Percentiles rank a stretch among this genome's conserved stretches.
phyloP scores from a whole-genome alignment of 2,329 filamentous ascomycete species.

The Aspergillus felis region DNA sequence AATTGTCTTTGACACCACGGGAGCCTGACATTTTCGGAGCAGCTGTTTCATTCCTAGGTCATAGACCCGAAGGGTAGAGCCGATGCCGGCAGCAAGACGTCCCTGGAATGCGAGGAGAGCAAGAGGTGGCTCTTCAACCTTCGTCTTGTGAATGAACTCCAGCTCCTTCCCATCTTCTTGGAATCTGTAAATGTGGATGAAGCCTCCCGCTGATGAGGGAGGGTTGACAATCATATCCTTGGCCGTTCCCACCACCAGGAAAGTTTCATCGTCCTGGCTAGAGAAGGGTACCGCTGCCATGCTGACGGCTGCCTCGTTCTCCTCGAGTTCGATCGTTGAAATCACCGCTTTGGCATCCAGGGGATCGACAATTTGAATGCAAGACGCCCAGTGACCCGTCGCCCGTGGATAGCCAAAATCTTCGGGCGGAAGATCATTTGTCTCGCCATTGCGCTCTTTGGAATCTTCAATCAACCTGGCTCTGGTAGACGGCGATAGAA shows the following conservation, averaged over 20 bases:
- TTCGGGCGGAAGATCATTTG: slow-evolving; percentile 65
- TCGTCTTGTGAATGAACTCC: slow-evolving; percentile 95
- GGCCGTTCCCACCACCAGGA: slow-evolving; percentile 89
- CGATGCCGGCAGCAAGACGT: slow-evolving; percentile 78
- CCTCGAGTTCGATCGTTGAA: slow-evolving; percentile 73
- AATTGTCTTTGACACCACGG: slow-evolving; percentile 77
- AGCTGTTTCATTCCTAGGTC: slow-evolving; percentile 91
- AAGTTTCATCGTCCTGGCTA: slow-evolving; percentile 82
- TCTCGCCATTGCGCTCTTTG: slow-evolving; percentile 66
- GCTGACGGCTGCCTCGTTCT: slow-evolving; percentile 90
- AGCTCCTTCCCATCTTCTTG: slow-evolving; percentile 80
- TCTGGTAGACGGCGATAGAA: slow-evolving; percentile 73
- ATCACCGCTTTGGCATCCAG: slow-evolving; percentile 68
- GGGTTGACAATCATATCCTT: slow-evolving; percentile 83
- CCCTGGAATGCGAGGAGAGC: slow-evolving; percentile 94
- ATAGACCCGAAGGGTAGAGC: slow-evolving; percentile 77
- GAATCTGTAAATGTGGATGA: slow-evolving; percentile 89
- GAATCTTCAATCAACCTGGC: slow-evolving; percentile 71
- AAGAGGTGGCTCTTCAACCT: slow-evolving; percentile 80
- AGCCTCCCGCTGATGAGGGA: slow-evolving; percentile 71
- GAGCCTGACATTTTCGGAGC: slow-evolving; percentile 82
- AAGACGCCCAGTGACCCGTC: slow-evolving; percentile 88
- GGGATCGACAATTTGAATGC: slow-evolving; percentile 88
- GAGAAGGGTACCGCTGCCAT: slow-evolving; percentile 80
- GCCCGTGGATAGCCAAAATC: slow-evolving; percentile 88